Percentiles rank a stretch among this genome's conserved stretches.
Evolutionary conservation across 805 yeast genomes (phyloP).

Genomic region (Tetrapisispora pingtungensis): DNA sequence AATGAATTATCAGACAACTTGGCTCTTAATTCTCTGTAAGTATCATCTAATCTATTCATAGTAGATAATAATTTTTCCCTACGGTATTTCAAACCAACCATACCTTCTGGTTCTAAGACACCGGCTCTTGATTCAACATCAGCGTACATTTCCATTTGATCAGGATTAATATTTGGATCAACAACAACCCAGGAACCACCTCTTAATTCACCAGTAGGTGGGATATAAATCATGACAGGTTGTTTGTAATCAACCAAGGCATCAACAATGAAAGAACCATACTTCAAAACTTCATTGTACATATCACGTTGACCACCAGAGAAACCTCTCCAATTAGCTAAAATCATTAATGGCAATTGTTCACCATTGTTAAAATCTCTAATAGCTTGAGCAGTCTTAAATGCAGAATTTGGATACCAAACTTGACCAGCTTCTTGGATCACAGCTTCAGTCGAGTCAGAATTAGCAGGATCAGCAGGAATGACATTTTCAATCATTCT

Average conservation of each 20-base stretch:
- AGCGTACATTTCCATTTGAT: conserved; percentile 99
- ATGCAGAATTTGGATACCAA: conserved; percentile 99
- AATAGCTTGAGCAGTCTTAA: conserved; percentile 98
- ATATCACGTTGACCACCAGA: conserved; percentile 99
- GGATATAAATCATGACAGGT: conserved; percentile 93
- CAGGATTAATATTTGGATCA: conserved; percentile 93
- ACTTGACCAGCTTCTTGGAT: conserved; percentile 98
- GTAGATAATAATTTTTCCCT: conserved; percentile 85
- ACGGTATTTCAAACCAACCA: conserved; percentile 97
- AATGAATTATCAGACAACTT: conserved; percentile 46
- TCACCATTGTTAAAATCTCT: conserved; percentile 97
- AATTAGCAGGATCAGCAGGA: conserved; percentile 99
- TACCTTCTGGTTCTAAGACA: conserved; percentile 97
- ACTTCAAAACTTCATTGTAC: conserved; percentile 96
- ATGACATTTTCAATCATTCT: conserved; percentile 76
- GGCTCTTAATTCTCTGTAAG: conserved; percentile 57
- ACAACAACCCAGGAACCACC: conserved; percentile 99
- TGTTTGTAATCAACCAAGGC: conserved; percentile 93
- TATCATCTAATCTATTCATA: conserved; percentile 79
- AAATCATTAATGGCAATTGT: conserved; percentile 90
- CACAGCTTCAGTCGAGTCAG: conserved; percentile 78
- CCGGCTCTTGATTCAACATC: conserved; percentile 94
- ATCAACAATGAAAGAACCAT: conserved; percentile 94
- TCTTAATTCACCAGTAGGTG: conserved; percentile 96
- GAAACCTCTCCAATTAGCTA: conserved; percentile 99